Evolutionary conservation across 2,329 filamentous ascomycete species (phyloP).

Genomic region (Cephalotrichum gorgonifer): DNA sequence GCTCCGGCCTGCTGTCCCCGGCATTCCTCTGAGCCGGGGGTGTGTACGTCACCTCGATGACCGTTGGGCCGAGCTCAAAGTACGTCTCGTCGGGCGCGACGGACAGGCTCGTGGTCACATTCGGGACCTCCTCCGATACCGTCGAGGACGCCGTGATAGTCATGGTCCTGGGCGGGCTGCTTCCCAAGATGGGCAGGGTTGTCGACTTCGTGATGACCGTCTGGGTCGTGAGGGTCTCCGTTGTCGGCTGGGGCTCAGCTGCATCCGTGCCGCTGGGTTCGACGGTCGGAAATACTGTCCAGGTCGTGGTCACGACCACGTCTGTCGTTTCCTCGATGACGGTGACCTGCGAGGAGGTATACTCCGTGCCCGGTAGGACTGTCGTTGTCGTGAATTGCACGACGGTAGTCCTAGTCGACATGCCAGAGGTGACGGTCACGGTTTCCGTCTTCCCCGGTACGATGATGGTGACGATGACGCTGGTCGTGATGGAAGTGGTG

Average conservation of each 20-base stretch:
- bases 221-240: neutral
- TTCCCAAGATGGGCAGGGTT: neutral
- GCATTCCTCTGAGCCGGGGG: too few relatives aligned
- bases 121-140: neutral
- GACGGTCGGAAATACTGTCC: too few relatives aligned
- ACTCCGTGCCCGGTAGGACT: neutral
- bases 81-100: conserved; percentile 4
- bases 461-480: neutral
- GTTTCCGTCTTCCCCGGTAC: conserved; percentile 1
- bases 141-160: neutral
- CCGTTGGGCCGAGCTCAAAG: conserved; percentile 10
- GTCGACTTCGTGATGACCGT: neutral
- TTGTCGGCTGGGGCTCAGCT: too few relatives aligned
- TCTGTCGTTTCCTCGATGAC: neutral
- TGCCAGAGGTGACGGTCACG: neutral
- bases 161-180: neutral
- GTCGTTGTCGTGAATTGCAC: neutral
- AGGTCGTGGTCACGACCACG: too few relatives aligned
- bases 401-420: neutral
- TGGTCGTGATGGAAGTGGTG: conserved; percentile 1
- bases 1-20: conserved; percentile 4
- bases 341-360: neutral
- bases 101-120: neutral
- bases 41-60: conserved; percentile 12
- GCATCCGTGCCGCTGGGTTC: too few relatives aligned